Percentiles rank a stretch among this genome's conserved stretches.
phyloP scores from a whole-genome alignment of 805 yeast species.

The Wickerhamomyces mucosus region DNA sequence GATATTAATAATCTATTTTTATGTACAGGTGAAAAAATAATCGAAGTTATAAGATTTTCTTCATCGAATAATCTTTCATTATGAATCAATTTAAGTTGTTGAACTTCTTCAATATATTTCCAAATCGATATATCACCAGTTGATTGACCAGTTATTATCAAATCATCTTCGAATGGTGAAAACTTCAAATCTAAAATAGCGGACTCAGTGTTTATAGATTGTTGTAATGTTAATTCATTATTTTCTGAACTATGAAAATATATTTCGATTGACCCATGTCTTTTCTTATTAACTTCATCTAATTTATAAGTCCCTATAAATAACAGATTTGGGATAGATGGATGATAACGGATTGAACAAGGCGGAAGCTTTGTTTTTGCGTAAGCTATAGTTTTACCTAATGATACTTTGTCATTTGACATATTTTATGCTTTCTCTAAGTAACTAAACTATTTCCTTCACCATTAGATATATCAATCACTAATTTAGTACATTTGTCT shows the following conservation, averaged over 20 bases:
- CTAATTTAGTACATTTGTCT: too few relatives aligned
- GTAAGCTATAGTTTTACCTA: too few relatives aligned
- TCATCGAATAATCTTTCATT: slow-evolving; percentile 39
- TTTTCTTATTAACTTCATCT: slow-evolving; percentile 42
- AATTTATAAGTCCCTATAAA: slow-evolving; percentile 78
- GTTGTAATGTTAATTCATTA: slow-evolving; percentile 14
- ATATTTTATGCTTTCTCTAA: too few relatives aligned
- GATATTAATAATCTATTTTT: slow-evolving; percentile 40
- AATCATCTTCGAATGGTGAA: slow-evolving; percentile 39
- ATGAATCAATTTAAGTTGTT: slow-evolving; percentile 9
- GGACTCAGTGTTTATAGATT: slow-evolving; percentile 30
- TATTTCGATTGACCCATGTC: slow-evolving; percentile 57
- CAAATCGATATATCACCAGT: slow-evolving; percentile 69
- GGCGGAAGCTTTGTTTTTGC: slow-evolving; percentile 62
- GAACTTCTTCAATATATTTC: slow-evolving; percentile 26
- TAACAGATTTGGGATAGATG: slow-evolving; percentile 35
- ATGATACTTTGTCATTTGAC: too few relatives aligned
- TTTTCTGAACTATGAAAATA: slow-evolving; percentile 17
- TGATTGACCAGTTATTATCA: slow-evolving; percentile 63
- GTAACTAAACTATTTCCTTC: too few relatives aligned
- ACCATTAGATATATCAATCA: too few relatives aligned
- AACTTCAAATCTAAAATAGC: slow-evolving; percentile 77
- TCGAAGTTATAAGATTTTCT: slow-evolving; percentile 50
- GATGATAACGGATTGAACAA: slow-evolving; percentile 62
- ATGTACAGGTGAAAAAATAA: slow-evolving; percentile 42